These are phyloP conservation scores for Yamadazyma siamensis DNA, from an alignment of 1,139 yeast genomes.

Conservation along the genomic window DNA sequence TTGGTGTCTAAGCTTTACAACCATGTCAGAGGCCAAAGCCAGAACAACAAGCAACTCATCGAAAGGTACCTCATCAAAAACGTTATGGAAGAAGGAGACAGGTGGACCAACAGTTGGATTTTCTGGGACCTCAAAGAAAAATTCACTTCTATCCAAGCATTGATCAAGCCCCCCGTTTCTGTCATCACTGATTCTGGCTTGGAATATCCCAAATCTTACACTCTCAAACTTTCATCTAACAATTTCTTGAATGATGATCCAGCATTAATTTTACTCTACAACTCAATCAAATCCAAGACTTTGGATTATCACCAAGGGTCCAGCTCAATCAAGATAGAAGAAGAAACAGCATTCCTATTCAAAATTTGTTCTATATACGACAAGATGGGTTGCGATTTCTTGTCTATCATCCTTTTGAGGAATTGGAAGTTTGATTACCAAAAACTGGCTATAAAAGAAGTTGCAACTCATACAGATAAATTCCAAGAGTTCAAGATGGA, in stretches of 20 bases:
- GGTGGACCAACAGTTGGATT: slow-evolving; percentile 84
- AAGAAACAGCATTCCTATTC: slow-evolving; percentile 60
- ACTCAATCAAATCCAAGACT: slow-evolving; percentile 50
- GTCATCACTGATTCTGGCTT: slow-evolving; percentile 29
- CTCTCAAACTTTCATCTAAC: slow-evolving; percentile 24
- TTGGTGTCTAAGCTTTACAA: slow-evolving; percentile 72
- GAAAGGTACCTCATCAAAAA: slow-evolving; percentile 52
- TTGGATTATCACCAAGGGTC: slow-evolving; percentile 8
- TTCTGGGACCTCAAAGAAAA: slow-evolving; percentile 63
- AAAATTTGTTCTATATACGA: slow-evolving; percentile 66
- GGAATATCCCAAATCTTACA: slow-evolving; percentile 16
- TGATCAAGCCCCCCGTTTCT: slow-evolving; percentile 54
- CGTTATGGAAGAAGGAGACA: slow-evolving; percentile 62
- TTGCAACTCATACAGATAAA: background rate
- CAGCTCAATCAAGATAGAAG: slow-evolving; percentile 11
- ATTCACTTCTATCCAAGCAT: slow-evolving; percentile 58
- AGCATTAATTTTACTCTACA: slow-evolving; percentile 64
- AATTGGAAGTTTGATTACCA: slow-evolving; percentile 62
- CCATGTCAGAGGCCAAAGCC: slow-evolving; percentile 19
- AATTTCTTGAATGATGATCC: slow-evolving; percentile 78
- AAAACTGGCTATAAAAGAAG: slow-evolving; percentile 4
- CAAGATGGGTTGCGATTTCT: slow-evolving; percentile 88
- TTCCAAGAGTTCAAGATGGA: slow-evolving; percentile 7
- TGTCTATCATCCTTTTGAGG: slow-evolving; percentile 59
- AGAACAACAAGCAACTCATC: slow-evolving; percentile 20